Evolutionary conservation across 2,329 filamentous ascomycete species (phyloP).

Genomic region (Harringtonia lauricola): DNA sequence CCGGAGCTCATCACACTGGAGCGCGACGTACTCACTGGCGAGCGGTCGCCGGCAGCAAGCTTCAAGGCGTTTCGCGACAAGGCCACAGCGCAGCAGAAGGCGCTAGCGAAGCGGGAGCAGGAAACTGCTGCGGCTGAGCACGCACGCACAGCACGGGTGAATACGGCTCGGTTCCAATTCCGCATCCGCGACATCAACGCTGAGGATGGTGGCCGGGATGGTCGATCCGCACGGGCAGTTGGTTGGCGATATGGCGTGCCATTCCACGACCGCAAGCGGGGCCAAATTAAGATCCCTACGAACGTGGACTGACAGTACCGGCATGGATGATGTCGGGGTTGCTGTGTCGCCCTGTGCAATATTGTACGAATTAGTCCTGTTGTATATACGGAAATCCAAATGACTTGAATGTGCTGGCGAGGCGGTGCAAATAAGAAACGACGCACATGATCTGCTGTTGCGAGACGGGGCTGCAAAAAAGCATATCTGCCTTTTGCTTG

Average conservation of each 20-base stretch:
- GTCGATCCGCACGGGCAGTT: slow-evolving; percentile 37
- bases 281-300: slow-evolving; percentile 57
- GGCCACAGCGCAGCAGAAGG: slow-evolving; percentile 13
- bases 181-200: slow-evolving; percentile 49
- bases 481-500: no score
- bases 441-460: no score
- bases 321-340: no score
- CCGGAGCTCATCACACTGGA: slow-evolving; percentile 49
- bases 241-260: slow-evolving; percentile 57
- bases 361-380: no score
- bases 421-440: no score
- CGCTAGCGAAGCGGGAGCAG: slow-evolving; percentile 13
- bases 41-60: slow-evolving; percentile 11
- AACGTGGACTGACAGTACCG: slow-evolving; percentile 28
- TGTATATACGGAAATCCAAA: no score
- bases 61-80: slow-evolving; percentile 20
- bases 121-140: slow-evolving; percentile 26
- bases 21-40: slow-evolving; percentile 29
- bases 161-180: slow-evolving; percentile 43
- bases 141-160: slow-evolving; percentile 30
- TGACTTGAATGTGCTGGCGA: no score
- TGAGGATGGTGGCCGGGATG: slow-evolving; percentile 42
- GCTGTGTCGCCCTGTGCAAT: no score
- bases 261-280: slow-evolving; percentile 49
- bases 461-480: no score